Conservation (phyloP, 2,329 filamentous ascomycete genomes). For the Phaeosphaeriaceae sp. region DNA sequence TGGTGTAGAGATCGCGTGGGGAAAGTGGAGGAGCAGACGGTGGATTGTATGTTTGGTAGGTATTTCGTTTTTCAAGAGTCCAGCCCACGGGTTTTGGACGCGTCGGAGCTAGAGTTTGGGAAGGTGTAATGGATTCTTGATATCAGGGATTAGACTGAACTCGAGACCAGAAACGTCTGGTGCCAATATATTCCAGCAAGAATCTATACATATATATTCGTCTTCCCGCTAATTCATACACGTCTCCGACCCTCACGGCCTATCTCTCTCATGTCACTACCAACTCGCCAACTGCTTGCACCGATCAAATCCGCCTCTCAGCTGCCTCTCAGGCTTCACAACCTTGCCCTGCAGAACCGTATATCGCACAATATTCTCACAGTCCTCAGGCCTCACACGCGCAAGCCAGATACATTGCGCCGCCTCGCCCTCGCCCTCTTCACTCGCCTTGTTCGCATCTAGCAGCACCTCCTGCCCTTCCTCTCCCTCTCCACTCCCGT, state of each 20-base stretch:
- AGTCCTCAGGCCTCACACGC: constrained; percentile 83
- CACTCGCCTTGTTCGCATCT: constrained; percentile 39
- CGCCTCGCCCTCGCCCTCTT: constrained; percentile 56
- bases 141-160: too few relatives aligned
- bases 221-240: not conserved
- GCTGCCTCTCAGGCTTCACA: constrained; percentile 83
- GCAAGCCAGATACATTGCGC: constrained; percentile 94
- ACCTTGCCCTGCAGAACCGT: constrained; percentile 94
- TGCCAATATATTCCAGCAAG: not conserved
- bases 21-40: too few relatives aligned
- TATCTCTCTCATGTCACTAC: constrained; percentile 55
- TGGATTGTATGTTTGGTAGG: not conserved
- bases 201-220: not conserved
- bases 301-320: constrained; percentile 90
- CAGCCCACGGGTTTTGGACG: not conserved
- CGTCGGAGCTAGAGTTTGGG: not conserved
- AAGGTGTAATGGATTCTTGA: not conserved
- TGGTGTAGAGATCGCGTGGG: not conserved
- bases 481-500: constrained; percentile 41
- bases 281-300: constrained; percentile 83
- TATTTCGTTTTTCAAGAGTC: not conserved
- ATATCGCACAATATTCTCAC: constrained; percentile 88
- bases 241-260: too few relatives aligned
- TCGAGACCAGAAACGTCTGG: not conserved
- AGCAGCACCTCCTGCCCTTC: constrained; percentile 40